These are phyloP conservation scores for Pulicaria dysenterica DNA, from an alignment of 129 eudicot genomes.

Conservation along the genomic window DNA sequence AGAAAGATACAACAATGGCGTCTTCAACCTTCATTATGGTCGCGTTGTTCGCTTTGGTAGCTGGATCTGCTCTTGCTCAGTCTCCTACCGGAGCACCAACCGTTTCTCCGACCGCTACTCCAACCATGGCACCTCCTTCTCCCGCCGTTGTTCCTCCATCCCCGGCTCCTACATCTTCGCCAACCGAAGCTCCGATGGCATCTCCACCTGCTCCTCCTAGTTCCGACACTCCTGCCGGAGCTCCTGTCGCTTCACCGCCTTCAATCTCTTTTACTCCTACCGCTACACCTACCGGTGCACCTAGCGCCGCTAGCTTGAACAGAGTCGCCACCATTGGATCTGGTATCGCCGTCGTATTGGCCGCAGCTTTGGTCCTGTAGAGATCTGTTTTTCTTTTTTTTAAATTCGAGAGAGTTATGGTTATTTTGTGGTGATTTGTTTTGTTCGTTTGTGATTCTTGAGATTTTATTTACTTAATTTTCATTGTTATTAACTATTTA, in stretches of 20 bases:
- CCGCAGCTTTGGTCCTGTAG: constrained; percentile 63
- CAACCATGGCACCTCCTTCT: constrained; percentile 44
- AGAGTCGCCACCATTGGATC: constrained; percentile 59
- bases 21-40: constrained; percentile 37
- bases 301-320: constrained; percentile 44
- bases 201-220: constrained; percentile 46
- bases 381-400: constrained; percentile 42
- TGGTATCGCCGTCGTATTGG: constrained; percentile 45
- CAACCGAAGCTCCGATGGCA: constrained; percentile 40
- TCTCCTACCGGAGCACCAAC: constrained; percentile 59
- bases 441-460: constrained; percentile 21
- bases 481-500: constrained; percentile 20
- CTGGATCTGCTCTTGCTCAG: constrained; percentile 67
- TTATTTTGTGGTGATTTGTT: constrained; percentile 26
- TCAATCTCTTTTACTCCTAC: constrained; percentile 36
- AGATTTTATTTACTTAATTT: constrained; percentile 18
- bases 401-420: not conserved
- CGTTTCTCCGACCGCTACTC: constrained; percentile 43
- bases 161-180: constrained; percentile 37
- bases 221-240: constrained; percentile 27
- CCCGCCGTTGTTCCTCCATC: constrained; percentile 39
- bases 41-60: constrained; percentile 43
- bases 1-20: constrained; percentile 42
- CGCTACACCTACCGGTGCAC: constrained; percentile 33
- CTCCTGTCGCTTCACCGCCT: constrained; percentile 26